Evolutionary conservation across 2,329 filamentous ascomycete genomes (phyloP).

Genomic region (Colletotrichum brevisporum): DNA sequence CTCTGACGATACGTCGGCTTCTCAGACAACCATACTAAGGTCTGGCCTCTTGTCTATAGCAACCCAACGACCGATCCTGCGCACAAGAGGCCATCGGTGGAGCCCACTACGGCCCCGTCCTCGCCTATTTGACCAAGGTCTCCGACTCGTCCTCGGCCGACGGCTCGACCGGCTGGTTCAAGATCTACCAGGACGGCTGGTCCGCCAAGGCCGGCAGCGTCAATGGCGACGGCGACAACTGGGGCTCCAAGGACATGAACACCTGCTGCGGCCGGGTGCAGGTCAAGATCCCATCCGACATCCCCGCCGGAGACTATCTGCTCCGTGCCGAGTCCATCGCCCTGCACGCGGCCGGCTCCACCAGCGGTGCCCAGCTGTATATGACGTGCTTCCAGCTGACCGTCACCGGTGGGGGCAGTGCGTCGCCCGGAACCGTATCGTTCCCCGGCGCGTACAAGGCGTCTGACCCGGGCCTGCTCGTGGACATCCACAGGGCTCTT

Average conservation of each 20-base stretch:
- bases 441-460: slow-evolving; percentile 40
- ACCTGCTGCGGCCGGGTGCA: slow-evolving; percentile 35
- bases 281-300: slow-evolving; percentile 56
- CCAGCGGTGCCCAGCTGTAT: slow-evolving; percentile 56
- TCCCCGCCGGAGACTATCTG: slow-evolving; percentile 67
- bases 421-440: slow-evolving; percentile 43
- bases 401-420: slow-evolving; percentile 46
- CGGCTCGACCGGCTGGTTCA: slow-evolving; percentile 64
- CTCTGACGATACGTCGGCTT: not conserved
- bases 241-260: slow-evolving; percentile 41
- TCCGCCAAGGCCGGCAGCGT: slow-evolving; percentile 45
- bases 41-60: slow-evolving; percentile 44
- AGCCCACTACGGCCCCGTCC: slow-evolving; percentile 65
- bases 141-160: slow-evolving; percentile 59
- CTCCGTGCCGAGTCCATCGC: slow-evolving; percentile 68
- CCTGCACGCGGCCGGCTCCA: slow-evolving; percentile 58
- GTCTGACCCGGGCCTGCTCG: slow-evolving; percentile 59
- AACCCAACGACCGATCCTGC: slow-evolving; percentile 58
- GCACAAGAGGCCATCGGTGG: slow-evolving; percentile 65
- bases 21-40: not conserved
- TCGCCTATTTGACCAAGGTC: slow-evolving; percentile 64
- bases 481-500: slow-evolving; percentile 62
- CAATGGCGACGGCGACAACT: slow-evolving; percentile 49
- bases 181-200: slow-evolving; percentile 62
- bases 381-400: slow-evolving; percentile 48